Base-by-base conservation (phyloP, 257 asterid genomes). In the Nicotiana tomentosiformis region DNA sequence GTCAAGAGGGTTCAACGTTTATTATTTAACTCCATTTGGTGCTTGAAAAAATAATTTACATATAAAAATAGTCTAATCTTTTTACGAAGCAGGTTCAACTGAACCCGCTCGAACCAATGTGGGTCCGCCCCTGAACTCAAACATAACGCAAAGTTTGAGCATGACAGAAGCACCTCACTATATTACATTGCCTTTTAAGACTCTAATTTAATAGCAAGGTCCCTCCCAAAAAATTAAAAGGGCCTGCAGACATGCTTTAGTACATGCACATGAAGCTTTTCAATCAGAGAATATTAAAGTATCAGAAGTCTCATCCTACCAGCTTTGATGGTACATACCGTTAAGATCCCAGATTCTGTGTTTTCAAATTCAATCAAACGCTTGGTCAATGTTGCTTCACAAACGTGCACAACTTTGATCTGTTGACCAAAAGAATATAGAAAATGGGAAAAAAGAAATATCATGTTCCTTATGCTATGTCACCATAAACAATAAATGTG, bases 331-430 rank as follows among this genome's bases (percentile, higher is more conserved):
- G 77, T 16, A 86, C 93, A 62, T 89, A 93, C 98, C 87, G 98
- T 95, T 87, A 95, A 88, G 86, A 92, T 88, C 86, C 98, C 98
- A 2, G 98, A 92, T 33, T 91, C 90, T 1, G 98, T 93, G 82
- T 91, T 90, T 90, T 93, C 98, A 78, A 95, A 95, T 87, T 92
- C 99, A 86, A 95, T 89, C 94, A 95, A 87, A 72, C 97, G 90
- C 89, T 91, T 91, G 26, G 94, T 91, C 84, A 95, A 84, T 84
- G 99, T 93, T 84, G 95, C 91, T 91, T 93, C 97, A 83, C 98
- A 93, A 58, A 95, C 81, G 83, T 91, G 99, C 70, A 93, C 98
- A 80, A 91, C 90, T 89, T 85, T 92, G 84, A 93, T 88, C 99
- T 95, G 84, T 66, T 66, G 5, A 66, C 17, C 32, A 66, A 49